phyloP scores from a whole-genome alignment of 257 asterid genomes.

The Voacanga thouarsii region DNA sequence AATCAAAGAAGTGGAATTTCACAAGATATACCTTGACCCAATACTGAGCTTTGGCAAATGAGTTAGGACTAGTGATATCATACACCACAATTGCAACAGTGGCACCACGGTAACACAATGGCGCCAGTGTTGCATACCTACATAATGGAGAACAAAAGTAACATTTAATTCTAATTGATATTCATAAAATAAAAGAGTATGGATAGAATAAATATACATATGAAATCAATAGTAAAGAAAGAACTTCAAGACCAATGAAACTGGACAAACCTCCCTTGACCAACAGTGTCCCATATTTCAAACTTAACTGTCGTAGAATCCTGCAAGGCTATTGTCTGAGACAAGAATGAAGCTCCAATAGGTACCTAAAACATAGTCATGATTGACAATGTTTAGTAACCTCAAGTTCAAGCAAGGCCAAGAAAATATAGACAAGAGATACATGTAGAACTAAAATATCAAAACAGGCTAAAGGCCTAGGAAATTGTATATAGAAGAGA shows the following conservation, averaged over 20 bases:
- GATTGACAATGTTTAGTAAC: too few relatives aligned
- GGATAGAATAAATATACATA: background rate
- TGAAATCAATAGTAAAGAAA: background rate
- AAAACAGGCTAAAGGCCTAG: background rate
- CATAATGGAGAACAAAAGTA: too few relatives aligned
- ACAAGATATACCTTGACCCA: too few relatives aligned
- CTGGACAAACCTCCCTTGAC: conserved; percentile 81
- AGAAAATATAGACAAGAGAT: too few relatives aligned
- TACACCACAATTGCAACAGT: too few relatives aligned
- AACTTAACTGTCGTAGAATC: conserved; percentile 94
- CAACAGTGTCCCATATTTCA: conserved; percentile 99
- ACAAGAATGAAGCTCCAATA: conserved; percentile 88
- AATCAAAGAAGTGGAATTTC: too few relatives aligned
- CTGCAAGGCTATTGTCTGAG: conserved; percentile 94
- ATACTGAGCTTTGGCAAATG: too few relatives aligned
- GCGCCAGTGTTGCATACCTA: too few relatives aligned
- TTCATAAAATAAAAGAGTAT: background rate
- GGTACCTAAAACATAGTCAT: too few relatives aligned
- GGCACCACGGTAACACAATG: too few relatives aligned
- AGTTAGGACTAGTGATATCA: too few relatives aligned
- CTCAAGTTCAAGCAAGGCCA: too few relatives aligned
- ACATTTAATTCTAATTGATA: background rate
- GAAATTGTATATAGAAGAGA: background rate
- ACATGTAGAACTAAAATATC: background rate
- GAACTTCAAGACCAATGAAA: conserved; percentile 4